A percentile compares a stretch with the other conserved stretches of the same genome.
Evolutionary conservation across 352 stramenopile species (phyloP).

Genomic region (Globisporangium mamillatum): DNA sequence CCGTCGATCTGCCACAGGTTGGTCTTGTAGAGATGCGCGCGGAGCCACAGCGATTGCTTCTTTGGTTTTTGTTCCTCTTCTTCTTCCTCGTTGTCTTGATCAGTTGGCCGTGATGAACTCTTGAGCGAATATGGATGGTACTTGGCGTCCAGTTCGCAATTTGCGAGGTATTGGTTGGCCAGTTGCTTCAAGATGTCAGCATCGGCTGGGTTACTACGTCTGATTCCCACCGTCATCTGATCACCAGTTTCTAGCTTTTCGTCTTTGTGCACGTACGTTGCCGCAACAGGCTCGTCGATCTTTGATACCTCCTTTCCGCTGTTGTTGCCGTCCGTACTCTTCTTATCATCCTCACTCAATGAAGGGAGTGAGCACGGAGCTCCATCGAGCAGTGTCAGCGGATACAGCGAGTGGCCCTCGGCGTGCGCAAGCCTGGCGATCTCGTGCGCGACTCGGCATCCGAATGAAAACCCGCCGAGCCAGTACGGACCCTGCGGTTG

Average conservation of each 20-base stretch:
- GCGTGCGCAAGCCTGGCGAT: conserved; percentile 27
- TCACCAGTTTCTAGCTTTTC: neutral
- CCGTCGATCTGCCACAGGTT: neutral
- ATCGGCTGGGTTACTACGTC: neutral
- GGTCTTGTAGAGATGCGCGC: conserved; percentile 2
- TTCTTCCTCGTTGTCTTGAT: neutral
- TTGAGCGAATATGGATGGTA: conserved; percentile 2
- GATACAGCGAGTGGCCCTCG: conserved; percentile 27
- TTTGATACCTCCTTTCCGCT: neutral
- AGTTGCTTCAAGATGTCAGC: conserved; percentile 6
- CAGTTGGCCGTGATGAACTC: neutral
- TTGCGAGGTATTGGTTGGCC: conserved; percentile 1
- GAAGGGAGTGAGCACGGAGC: conserved; percentile 25
- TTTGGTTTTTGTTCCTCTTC: neutral
- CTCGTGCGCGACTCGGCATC: conserved; percentile 49
- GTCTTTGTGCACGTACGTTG: neutral
- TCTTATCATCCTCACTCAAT: neutral
- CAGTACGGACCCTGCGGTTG: conserved; percentile 36
- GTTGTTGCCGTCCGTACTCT: neutral
- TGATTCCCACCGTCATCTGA: neutral
- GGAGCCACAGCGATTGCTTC: conserved; percentile 3
- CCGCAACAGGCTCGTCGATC: neutral
- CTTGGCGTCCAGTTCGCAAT: conserved; percentile 5
- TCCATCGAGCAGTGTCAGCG: conserved; percentile 44
- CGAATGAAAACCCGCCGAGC: conserved; percentile 64